These are phyloP conservation scores for Zalaria obscura DNA, from an alignment of 2,329 filamentous ascomycete genomes.

Conservation along the genomic window DNA sequence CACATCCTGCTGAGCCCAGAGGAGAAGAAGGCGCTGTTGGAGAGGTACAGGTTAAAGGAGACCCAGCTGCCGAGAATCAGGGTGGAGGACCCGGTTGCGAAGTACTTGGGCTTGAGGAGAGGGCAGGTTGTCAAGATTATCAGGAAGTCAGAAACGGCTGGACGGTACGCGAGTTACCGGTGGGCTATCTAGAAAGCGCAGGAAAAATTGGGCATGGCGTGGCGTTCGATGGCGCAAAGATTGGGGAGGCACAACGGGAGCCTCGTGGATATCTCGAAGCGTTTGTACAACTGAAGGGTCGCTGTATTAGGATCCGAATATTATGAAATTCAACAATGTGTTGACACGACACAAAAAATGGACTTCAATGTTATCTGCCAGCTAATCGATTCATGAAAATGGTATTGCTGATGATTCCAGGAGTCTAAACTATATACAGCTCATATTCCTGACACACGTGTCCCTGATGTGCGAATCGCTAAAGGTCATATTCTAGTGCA, in stretches of 20 bases:
- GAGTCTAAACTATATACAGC: too few species aligned
- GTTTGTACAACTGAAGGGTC: too few species aligned
- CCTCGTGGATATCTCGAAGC: too few species aligned
- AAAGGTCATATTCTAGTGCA: too few species aligned
- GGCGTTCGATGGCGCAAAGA: not conserved
- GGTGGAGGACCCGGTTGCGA: slow-evolving; percentile 79
- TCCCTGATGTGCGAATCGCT: too few species aligned
- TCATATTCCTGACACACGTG: too few species aligned
- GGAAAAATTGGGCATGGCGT: not conserved
- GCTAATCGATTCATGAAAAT: too few species aligned
- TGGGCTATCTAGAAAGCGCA: slow-evolving; percentile 34
- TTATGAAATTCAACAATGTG: too few species aligned
- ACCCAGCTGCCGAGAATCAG: slow-evolving; percentile 90
- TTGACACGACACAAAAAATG: too few species aligned
- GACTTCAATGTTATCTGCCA: too few species aligned
- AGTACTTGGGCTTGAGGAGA: slow-evolving; percentile 78
- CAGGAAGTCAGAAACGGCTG: slow-evolving; percentile 84
- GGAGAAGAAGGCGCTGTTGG: slow-evolving; percentile 74
- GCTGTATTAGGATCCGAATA: too few species aligned
- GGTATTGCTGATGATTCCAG: too few species aligned
- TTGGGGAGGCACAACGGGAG: not conserved
- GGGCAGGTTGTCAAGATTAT: slow-evolving; percentile 99
- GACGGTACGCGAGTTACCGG: slow-evolving; percentile 90
- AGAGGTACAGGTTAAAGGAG: slow-evolving; percentile 91
- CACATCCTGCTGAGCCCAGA: slow-evolving; percentile 81